Percentiles rank a stretch among this genome's conserved stretches.
Evolutionary conservation across 768 basidiomycete species (phyloP).

Genomic region (Lanmaoa rubissima): DNA sequence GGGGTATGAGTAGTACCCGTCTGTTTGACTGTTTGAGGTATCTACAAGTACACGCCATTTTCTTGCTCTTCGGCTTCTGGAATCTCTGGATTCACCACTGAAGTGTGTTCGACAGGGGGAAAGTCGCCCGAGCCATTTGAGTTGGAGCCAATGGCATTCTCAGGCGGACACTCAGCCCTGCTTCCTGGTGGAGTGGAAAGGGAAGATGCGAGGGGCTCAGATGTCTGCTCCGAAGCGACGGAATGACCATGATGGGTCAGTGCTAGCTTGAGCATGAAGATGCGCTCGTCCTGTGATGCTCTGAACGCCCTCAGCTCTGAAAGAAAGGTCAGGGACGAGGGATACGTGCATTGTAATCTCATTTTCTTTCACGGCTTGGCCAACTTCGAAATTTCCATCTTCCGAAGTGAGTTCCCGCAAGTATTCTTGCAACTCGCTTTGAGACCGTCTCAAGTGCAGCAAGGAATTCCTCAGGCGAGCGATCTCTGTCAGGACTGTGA

Average conservation of each 20-base stretch:
- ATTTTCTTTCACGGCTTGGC: slow-evolving; percentile 68
- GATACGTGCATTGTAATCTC: slow-evolving; percentile 57
- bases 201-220: not conserved
- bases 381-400: slow-evolving; percentile 54
- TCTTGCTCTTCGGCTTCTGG: slow-evolving; percentile 5
- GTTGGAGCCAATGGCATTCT: not conserved
- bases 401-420: slow-evolving; percentile 35
- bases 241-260: slow-evolving; percentile 58
- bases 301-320: slow-evolving; percentile 38
- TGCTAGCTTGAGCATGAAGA: slow-evolving; percentile 65
- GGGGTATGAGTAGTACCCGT: not conserved
- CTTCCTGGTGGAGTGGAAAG: not conserved
- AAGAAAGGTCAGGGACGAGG: slow-evolving; percentile 31
- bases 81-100: not conserved
- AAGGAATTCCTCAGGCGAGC: slow-evolving; percentile 72
- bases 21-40: not conserved
- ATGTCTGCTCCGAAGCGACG: slow-evolving; percentile 30
- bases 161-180: slow-evolving; percentile 1
- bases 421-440: slow-evolving; percentile 51
- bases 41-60: slow-evolving; percentile 30
- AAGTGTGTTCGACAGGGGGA: not conserved
- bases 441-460: slow-evolving; percentile 58
- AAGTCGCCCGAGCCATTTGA: slow-evolving; percentile 18
- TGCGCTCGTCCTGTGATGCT: slow-evolving; percentile 75
- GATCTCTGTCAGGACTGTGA: slow-evolving; percentile 52